A percentile compares a stretch with the other conserved stretches of the same genome.
phyloP scores from a whole-genome alignment of 306 rosid genomes.

The Bauhinia variegata region DNA sequence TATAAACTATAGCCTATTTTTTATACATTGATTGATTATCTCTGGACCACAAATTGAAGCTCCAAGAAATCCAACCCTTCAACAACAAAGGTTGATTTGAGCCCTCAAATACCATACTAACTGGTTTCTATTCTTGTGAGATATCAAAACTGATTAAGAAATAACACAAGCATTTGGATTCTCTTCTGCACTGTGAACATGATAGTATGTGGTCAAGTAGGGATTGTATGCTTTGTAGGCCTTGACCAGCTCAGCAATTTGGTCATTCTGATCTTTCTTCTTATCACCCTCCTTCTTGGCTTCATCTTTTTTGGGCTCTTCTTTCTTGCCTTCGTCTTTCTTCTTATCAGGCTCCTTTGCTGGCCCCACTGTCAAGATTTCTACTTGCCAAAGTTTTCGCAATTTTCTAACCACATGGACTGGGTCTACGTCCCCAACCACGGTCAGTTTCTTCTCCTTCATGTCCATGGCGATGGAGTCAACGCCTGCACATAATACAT shows the following conservation, averaged over 20 bases:
- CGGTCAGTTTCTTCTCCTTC: constrained; percentile 81
- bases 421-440: constrained; percentile 69
- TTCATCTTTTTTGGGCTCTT: constrained; percentile 44
- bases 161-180: constrained; percentile 77
- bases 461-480: constrained; percentile 84
- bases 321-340: constrained; percentile 46
- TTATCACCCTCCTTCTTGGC: constrained; percentile 44
- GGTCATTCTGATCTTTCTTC: constrained; percentile 52
- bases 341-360: constrained; percentile 76
- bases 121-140: not conserved
- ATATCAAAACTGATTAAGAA: constrained; percentile 36
- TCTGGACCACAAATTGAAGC: not conserved
- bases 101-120: too few relatives aligned
- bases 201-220: constrained; percentile 43
- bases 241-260: constrained; percentile 55
- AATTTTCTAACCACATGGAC: constrained; percentile 58
- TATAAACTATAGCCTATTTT: constrained; percentile 8
- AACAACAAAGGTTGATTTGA: not conserved
- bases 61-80: constrained; percentile 5
- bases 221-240: constrained; percentile 48
- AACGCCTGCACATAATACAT: constrained; percentile 55
- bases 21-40: constrained; percentile 22
- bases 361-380: constrained; percentile 77
- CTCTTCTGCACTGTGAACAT: constrained; percentile 63
- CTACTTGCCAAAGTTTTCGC: constrained; percentile 68